Percentiles rank a stretch among this genome's conserved stretches.
Conservation (phyloP, 768 basidiomycete species). For the Tephrocybe sp. region DNA sequence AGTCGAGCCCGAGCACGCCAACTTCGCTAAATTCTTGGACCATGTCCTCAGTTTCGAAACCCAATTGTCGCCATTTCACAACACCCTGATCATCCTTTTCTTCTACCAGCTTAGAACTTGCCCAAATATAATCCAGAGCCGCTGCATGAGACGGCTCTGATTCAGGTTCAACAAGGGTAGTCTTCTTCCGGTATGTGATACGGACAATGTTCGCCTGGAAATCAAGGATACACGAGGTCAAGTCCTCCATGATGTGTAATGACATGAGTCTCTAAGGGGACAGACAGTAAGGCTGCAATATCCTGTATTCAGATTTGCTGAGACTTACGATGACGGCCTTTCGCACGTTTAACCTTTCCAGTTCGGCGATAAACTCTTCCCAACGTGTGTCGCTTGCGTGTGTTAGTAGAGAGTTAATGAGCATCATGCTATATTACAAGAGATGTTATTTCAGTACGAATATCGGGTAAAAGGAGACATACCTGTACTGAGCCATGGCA, state of each 20-base stretch:
- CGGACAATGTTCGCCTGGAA: conserved; percentile 86
- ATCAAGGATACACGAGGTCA: conserved; percentile 80
- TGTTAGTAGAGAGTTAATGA: conserved; percentile 82
- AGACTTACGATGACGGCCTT: conserved; percentile 76
- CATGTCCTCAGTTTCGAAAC: conserved; percentile 75
- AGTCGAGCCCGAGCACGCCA: conserved; percentile 80
- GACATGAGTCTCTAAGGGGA: conserved; percentile 72
- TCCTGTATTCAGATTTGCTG: neutral
- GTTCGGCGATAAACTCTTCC: conserved; percentile 73
- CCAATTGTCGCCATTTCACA: conserved; percentile 74
- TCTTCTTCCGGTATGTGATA: conserved; percentile 78
- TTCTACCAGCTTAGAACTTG: conserved; percentile 51
- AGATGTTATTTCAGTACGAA: neutral
- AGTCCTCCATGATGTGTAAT: conserved; percentile 74
- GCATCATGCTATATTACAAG: conserved; percentile 66
- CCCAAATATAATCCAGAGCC: conserved; percentile 69
- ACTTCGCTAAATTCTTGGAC: conserved; percentile 74
- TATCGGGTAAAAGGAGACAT: conserved; percentile 3
- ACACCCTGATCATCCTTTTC: conserved; percentile 47
- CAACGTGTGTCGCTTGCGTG: conserved; percentile 77
- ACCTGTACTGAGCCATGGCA: conserved; percentile 84
- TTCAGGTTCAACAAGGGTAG: conserved; percentile 70
- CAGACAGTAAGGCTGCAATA: neutral
- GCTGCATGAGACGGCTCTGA: conserved; percentile 54
- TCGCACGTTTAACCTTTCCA: conserved; percentile 74